phyloP scores from a whole-genome alignment of 1,139 yeast genomes.

The Saccharomyces pastorianus region DNA sequence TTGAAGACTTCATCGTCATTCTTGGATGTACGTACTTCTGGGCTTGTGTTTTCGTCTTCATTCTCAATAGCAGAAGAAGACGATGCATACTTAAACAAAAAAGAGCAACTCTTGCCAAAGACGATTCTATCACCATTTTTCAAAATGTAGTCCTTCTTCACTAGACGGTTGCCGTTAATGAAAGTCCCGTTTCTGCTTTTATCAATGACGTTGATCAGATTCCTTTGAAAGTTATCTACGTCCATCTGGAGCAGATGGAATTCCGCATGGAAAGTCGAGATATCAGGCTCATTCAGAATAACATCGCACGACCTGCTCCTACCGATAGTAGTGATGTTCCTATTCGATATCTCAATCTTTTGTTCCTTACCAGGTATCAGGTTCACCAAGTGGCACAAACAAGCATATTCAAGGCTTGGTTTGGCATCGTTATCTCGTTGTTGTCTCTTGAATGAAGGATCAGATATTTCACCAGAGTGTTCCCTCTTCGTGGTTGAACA shows the following conservation, averaged over 20 bases:
- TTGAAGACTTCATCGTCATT: constrained; percentile 20
- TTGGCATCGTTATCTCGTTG: constrained; percentile 17
- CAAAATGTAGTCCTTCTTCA: constrained; percentile 42
- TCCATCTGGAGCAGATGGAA: constrained; percentile 36
- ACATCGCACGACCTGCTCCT: constrained; percentile 58
- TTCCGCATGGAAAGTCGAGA: constrained; percentile 60
- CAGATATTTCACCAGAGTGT: constrained; percentile 12
- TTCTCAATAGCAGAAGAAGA: constrained; percentile 4
- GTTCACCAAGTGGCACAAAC: constrained; percentile 22
- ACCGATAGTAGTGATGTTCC: constrained; percentile 37
- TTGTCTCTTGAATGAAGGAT: constrained; percentile 13
- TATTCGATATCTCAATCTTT: constrained; percentile 13
- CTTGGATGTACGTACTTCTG: constrained; percentile 5
- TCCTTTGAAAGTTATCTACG: constrained; percentile 34
- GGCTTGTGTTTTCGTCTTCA: neutral
- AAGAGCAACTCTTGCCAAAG: constrained; percentile 56
- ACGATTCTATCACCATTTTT: constrained; percentile 57
- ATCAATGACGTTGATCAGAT: constrained; percentile 47
- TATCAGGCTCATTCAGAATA: constrained; percentile 48
- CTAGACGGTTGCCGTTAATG: constrained; percentile 50
- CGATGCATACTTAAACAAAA: constrained; percentile 42
- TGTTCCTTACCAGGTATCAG: constrained; percentile 31
- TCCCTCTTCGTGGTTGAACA: constrained; percentile 11
- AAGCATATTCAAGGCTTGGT: constrained; percentile 36
- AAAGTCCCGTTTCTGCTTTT: constrained; percentile 61